Conservation (phyloP, 2,329 filamentous ascomycete genomes). For the Diaporthe nobilis region DNA sequence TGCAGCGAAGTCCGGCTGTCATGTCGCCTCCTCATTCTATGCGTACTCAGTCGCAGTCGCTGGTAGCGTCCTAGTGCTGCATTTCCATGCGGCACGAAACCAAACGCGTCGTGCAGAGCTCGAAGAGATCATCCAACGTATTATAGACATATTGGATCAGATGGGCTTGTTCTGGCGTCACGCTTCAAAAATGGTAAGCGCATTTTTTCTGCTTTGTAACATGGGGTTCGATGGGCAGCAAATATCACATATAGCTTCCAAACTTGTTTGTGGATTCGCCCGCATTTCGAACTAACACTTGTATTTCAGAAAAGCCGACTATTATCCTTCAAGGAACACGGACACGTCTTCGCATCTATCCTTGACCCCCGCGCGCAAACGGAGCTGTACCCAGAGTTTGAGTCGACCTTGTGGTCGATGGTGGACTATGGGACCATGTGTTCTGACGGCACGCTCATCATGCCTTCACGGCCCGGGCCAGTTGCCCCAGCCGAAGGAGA, state of each 20-base stretch:
- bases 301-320: not conserved
- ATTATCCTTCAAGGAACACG: not conserved
- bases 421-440: conserved; percentile 14
- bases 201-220: not conserved
- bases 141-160: not conserved
- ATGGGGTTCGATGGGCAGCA: too few relatives aligned
- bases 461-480: not conserved
- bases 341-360: not conserved
- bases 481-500: not conserved
- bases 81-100: not conserved
- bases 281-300: not conserved
- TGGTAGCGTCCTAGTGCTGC: not conserved
- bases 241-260: not conserved
- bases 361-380: not conserved
- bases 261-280: not conserved
- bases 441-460: not conserved
- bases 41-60: not conserved
- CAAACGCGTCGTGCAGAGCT: not conserved
- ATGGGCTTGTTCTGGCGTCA: conserved; percentile 1
- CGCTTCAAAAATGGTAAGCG: not conserved
- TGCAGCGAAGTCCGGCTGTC: not conserved
- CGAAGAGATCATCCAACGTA: not conserved
- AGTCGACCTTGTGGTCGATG: not conserved
- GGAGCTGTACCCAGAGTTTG: not conserved
- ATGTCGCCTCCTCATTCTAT: not conserved